Conservation (phyloP, 2,329 filamentous ascomycete species). For the Calonectria pauciramosa region DNA sequence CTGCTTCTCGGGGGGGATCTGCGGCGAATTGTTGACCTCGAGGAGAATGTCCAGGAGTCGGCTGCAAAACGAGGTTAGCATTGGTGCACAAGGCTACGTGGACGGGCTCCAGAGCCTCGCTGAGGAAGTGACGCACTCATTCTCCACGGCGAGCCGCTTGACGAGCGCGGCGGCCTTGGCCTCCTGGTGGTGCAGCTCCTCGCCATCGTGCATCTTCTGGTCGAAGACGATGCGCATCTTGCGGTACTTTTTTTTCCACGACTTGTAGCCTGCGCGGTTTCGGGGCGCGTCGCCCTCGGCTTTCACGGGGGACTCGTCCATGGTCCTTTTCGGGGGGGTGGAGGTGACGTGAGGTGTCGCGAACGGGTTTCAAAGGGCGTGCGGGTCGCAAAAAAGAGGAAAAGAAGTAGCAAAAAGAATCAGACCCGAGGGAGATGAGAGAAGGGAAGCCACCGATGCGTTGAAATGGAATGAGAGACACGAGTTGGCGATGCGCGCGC, state of each 20-base stretch:
- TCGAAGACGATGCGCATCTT: constrained; percentile 89
- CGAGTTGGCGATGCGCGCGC: constrained; percentile 27
- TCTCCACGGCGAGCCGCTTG: constrained; percentile 88
- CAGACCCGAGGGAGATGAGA: constrained; percentile 14
- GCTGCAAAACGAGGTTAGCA: constrained; percentile 61
- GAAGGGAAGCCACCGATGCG: constrained; percentile 28
- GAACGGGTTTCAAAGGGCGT: constrained; percentile 27
- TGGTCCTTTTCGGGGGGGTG: constrained; percentile 30
- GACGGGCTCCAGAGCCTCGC: background rate
- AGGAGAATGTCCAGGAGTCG: constrained; percentile 90
- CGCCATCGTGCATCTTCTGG: constrained; percentile 82
- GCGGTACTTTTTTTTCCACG: constrained; percentile 93
- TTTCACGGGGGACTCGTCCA: constrained; percentile 56
- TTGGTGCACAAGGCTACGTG: constrained; percentile 17
- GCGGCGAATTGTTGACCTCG: constrained; percentile 87
- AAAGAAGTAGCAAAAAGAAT: constrained; percentile 12
- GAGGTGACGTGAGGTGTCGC: constrained; percentile 28
- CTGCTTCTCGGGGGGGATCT: constrained; percentile 81
- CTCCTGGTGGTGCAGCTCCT: constrained; percentile 84
- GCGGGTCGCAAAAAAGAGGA: background rate
- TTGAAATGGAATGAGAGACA: constrained; percentile 24
- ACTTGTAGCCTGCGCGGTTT: constrained; percentile 70
- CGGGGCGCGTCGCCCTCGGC: constrained; percentile 60
- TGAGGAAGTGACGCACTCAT: constrained; percentile 76
- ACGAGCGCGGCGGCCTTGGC: constrained; percentile 85